Percentiles rank a stretch among this genome's conserved stretches.
Conservation (phyloP, 805 yeast genomes). For the Clavispora carvajalis region DNA sequence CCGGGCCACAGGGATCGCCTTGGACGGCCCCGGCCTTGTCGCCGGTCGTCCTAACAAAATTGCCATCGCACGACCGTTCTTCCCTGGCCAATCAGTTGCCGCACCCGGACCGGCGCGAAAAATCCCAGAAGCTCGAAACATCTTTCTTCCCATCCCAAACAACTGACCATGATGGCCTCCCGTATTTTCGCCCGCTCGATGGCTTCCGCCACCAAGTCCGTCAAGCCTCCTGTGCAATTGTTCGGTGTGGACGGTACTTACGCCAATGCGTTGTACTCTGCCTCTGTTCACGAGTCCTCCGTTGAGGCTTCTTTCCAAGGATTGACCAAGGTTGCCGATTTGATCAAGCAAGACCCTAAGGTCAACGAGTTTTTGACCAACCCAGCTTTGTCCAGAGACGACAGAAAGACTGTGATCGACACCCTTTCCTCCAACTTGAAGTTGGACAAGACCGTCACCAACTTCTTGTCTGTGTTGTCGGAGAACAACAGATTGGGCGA, state of each 20-base stretch:
- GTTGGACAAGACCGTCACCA: conserved; percentile 67
- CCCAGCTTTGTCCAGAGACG: conserved; percentile 77
- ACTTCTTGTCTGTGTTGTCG: conserved; percentile 79
- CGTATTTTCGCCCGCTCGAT: conserved; percentile 65
- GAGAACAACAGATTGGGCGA: conserved; percentile 89
- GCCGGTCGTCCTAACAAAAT: too few species aligned
- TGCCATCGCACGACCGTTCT: conserved; percentile 8
- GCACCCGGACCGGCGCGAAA: conserved; percentile 7
- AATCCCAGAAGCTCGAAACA: conserved; percentile 2
- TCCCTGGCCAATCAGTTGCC: conserved; percentile 10
- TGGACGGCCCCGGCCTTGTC: too few species aligned
- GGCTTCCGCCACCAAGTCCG: conserved; percentile 64
- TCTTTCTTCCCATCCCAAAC: conserved; percentile 2
- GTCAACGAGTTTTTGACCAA: conserved; percentile 58
- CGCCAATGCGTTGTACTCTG: conserved; percentile 90
- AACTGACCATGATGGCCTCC: conserved; percentile 42
- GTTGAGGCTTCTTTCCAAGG: conserved; percentile 66
- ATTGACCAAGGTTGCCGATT: conserved; percentile 50
- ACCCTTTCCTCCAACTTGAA: conserved; percentile 44
- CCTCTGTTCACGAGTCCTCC: conserved; percentile 77
- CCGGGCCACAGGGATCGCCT: too few species aligned
- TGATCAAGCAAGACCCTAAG: conserved; percentile 59
- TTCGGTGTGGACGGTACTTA: conserved; percentile 96
- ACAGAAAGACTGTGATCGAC: conserved; percentile 67
- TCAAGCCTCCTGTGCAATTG: conserved; percentile 87